Conservation (phyloP, 2,329 filamentous ascomycete species). For the Fusarium odoratissimum region DNA sequence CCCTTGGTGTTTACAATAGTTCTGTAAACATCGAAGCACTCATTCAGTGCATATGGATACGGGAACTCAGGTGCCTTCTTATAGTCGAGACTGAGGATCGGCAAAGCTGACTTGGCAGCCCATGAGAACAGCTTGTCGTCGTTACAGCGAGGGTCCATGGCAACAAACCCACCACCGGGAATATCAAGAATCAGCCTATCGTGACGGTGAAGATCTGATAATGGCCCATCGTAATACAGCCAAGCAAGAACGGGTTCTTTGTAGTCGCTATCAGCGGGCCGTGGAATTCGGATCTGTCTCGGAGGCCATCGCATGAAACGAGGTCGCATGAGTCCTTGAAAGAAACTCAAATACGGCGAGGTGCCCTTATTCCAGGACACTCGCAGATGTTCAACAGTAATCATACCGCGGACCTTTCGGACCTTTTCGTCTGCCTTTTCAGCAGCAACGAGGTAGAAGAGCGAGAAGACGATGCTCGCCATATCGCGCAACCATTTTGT, state of each 20-base stretch:
- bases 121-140: constrained; percentile 95
- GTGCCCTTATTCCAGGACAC: constrained; percentile 96
- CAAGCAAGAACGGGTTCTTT: constrained; percentile 85
- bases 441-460: constrained; percentile 92
- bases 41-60: constrained; percentile 61
- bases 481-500: constrained; percentile 83
- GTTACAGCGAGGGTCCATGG: constrained; percentile 94
- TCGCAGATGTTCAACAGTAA: constrained; percentile 91
- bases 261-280: constrained; percentile 84
- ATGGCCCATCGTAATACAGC: constrained; percentile 93
- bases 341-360: constrained; percentile 82
- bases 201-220: constrained; percentile 80
- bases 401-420: constrained; percentile 83
- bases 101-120: constrained; percentile 89
- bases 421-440: constrained; percentile 98
- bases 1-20: constrained; percentile 53
- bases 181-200: constrained; percentile 87
- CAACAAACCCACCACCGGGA: constrained; percentile 94
- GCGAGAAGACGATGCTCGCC: constrained; percentile 82
- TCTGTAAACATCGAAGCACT: constrained; percentile 61
- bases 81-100: constrained; percentile 92
- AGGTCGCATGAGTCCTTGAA: constrained; percentile 80
- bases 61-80: constrained; percentile 63
- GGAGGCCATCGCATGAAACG: constrained; percentile 84
- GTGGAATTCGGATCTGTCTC: constrained; percentile 83